Evolutionary conservation across 2,329 filamentous ascomycete genomes (phyloP).

Genomic region (Lithohypha guttulata): DNA sequence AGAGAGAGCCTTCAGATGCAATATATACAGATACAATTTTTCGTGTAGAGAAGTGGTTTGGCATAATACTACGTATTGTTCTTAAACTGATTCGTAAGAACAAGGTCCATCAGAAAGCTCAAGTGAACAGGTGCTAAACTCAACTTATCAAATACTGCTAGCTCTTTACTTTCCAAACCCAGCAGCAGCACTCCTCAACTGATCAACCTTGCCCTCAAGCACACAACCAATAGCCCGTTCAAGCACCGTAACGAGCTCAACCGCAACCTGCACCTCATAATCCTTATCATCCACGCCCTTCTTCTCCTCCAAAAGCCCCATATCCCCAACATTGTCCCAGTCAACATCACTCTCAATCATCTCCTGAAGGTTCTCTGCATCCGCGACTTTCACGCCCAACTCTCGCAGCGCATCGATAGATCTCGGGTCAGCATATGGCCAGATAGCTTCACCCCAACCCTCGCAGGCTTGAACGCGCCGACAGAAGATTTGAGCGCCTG

Average conservation of each 20-base stretch:
- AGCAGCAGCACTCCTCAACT: conserved; percentile 13
- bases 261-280: conserved; percentile 23
- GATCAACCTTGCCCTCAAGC: conserved; percentile 27
- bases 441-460: conserved; percentile 27
- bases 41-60: too few species aligned
- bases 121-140: too few species aligned
- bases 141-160: too few species aligned
- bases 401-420: conserved; percentile 27
- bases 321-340: conserved; percentile 15
- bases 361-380: conserved; percentile 25
- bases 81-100: too few species aligned
- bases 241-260: conserved; percentile 31
- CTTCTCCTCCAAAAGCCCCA: conserved; percentile 24
- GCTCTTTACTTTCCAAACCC: conserved; percentile 4
- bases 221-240: conserved; percentile 30
- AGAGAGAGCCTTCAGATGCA: too few species aligned
- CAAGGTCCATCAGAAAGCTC: too few species aligned
- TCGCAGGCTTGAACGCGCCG: conserved; percentile 31
- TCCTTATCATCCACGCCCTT: conserved; percentile 24
- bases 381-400: conserved; percentile 28
- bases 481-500: conserved; percentile 34
- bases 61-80: too few species aligned
- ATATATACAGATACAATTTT: too few species aligned
- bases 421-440: conserved; percentile 31
- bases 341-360: conserved; percentile 29